Base-by-base conservation (phyloP, 208 protist species). In the Naegleria fowleri region DNA sequence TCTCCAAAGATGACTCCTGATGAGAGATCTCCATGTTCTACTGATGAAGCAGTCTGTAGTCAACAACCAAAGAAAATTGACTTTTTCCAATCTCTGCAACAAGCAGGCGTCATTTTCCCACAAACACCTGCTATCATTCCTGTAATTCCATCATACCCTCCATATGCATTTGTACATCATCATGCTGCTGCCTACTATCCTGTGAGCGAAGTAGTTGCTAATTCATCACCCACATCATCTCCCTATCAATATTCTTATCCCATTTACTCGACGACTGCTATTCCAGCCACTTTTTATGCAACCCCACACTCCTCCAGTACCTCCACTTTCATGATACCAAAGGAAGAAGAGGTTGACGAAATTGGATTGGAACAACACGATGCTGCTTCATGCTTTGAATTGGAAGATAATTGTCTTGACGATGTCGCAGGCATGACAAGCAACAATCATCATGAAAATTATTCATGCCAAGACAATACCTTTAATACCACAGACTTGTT, bases 1-100 rank as follows among this genome's bases (percentile, higher is more conserved):
- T 48, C 43, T 48, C 11, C 55, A 67, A 67, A 67, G 55, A 67
- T 29, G 55, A 67, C 55, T 67, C 55, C 55, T 29, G 55, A 67
- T 19, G 55, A 67, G 22, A 67, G 22, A 29, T 67, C 55, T 29
- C 11, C 55, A 67, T 15, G 22, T 3, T 67, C 55, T 29, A 4
- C 55, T 19, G n/a, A n/a, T n/a, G n/a, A n/a, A n/a, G n/a, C n/a
- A n/a, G n/a, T n/a, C n/a, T n/a, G n/a, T n/a, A 48, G 43, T 48
- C 43, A 48, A 48, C 67, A 79, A 79, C 67, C 67, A 79, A 79
- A 79, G 67, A 25, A 79, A 36, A 79, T 79, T 79, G 67, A 79
- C 29, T 79, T 79, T 36, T 79, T 79, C 29, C 29, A 79, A 36
- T 79, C 67, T 6, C 25, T 79, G 13, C 67, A 79, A 36, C 67